Evolutionary conservation across 139 green algal genomes (phyloP).

Genomic region (Chlorella sorokiniana): DNA sequence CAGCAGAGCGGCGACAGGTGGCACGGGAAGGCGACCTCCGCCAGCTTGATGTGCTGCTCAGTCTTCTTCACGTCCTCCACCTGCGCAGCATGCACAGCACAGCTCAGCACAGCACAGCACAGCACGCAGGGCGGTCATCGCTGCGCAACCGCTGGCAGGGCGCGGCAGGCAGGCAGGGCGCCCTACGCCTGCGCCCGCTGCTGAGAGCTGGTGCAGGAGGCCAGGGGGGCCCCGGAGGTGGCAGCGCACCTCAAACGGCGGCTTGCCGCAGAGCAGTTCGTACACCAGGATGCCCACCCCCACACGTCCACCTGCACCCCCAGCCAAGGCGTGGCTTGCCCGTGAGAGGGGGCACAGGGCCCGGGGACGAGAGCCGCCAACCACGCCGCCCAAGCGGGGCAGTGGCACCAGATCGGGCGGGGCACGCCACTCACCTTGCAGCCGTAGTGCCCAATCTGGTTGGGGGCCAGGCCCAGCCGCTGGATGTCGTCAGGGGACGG

Average conservation of each 20-base stretch:
- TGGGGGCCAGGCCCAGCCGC: slow-evolving; percentile 6
- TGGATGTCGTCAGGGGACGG: slow-evolving; percentile 8
- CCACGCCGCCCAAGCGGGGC: too few species aligned
- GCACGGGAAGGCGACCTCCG: not conserved
- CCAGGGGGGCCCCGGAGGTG: not conserved
- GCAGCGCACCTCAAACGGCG: slow-evolving; percentile 67
- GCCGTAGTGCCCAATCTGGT: slow-evolving; percentile 25
- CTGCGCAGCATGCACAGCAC: not conserved
- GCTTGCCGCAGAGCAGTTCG: slow-evolving; percentile 75
- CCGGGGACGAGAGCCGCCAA: too few species aligned
- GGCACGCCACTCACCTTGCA: not conserved
- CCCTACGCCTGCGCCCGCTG: not conserved
- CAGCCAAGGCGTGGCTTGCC: not conserved
- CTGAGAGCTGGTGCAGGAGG: not conserved
- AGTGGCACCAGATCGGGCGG: too few species aligned
- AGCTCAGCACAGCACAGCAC: not conserved
- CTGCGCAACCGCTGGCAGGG: not conserved
- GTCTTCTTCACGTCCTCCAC: slow-evolving; percentile 22
- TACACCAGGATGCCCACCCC: slow-evolving; percentile 82
- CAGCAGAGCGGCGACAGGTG: slow-evolving; percentile 7
- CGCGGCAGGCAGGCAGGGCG: not conserved
- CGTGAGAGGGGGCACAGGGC: too few species aligned
- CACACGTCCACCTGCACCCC: slow-evolving; percentile 68
- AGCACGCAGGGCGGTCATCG: not conserved
- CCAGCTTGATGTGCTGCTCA: slow-evolving; percentile 29